phyloP scores from a whole-genome alignment of 192 early-diverging fungal species.

The Podila minutissima region DNA sequence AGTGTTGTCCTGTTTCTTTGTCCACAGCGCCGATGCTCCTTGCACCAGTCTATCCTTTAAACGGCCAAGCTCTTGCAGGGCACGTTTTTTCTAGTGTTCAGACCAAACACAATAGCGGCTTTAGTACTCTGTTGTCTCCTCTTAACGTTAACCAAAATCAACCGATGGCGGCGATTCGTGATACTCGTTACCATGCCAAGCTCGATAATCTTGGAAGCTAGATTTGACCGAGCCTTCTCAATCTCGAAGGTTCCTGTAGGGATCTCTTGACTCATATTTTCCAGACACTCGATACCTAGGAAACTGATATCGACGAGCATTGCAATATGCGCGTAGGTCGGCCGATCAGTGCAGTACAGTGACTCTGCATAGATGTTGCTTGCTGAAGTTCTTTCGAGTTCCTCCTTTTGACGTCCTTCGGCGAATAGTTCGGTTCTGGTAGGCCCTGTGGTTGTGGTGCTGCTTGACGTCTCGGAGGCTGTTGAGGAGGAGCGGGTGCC shows the following conservation, averaged over 20 bases:
- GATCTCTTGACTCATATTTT: not conserved
- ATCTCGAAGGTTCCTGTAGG: conserved; percentile 50
- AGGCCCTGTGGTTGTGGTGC: too few relatives aligned
- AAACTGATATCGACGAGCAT: conserved; percentile 40
- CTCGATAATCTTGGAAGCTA: conserved; percentile 59
- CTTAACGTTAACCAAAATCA: too few relatives aligned
- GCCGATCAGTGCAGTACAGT: conserved; percentile 20
- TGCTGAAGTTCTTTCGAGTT: not conserved
- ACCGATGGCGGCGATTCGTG: not conserved
- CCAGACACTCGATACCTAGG: conserved; percentile 12
- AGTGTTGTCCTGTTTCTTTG: not conserved
- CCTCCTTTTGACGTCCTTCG: not conserved
- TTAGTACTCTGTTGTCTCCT: too few relatives aligned
- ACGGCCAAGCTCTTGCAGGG: conserved; percentile 52
- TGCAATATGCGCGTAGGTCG: conserved; percentile 29
- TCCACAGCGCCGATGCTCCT: conserved; percentile 26
- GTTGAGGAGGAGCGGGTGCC: too few relatives aligned
- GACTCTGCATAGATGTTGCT: not conserved
- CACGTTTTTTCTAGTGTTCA: conserved; percentile 53
- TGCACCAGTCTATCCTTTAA: conserved; percentile 49
- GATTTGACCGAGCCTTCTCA: conserved; percentile 62
- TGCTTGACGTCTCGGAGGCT: too few relatives aligned
- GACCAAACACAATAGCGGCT: too few relatives aligned
- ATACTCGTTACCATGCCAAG: conserved; percentile 56
- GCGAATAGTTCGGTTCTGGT: too few relatives aligned